These are phyloP conservation scores for Oleoguttula mirabilis DNA, from an alignment of 495 filamentous ascomycete genomes.

Conservation along the genomic window DNA sequence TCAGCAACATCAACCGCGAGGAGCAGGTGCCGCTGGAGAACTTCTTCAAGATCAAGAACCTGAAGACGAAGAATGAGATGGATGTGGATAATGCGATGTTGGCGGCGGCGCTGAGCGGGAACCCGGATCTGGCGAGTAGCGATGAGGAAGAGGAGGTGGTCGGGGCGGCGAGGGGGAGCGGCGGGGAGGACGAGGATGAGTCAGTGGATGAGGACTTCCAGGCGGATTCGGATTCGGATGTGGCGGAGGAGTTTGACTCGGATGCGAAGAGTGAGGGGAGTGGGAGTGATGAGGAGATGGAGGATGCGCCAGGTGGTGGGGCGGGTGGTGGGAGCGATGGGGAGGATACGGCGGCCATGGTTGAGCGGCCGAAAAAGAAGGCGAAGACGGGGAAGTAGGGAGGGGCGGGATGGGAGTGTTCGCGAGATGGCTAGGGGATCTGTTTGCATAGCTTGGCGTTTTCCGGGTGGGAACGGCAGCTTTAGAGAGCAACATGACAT, in stretches of 20 bases:
- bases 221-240: slow-evolving; percentile 79
- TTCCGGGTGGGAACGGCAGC: not conserved
- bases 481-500: too few species aligned
- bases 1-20: slow-evolving; percentile 98
- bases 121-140: slow-evolving; percentile 58
- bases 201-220: slow-evolving; percentile 86
- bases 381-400: slow-evolving; percentile 37
- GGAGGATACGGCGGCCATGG: slow-evolving; percentile 40
- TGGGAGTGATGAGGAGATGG: slow-evolving; percentile 55
- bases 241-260: slow-evolving; percentile 91
- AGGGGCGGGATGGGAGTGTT: not conserved
- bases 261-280: slow-evolving; percentile 75
- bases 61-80: slow-evolving; percentile 97
- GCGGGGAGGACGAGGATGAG: slow-evolving; percentile 90
- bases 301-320: slow-evolving; percentile 42
- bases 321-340: slow-evolving; percentile 34
- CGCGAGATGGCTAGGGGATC: not conserved
- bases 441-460: not conserved
- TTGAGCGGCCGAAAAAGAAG: slow-evolving; percentile 59
- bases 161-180: slow-evolving; percentile 77
- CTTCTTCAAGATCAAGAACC: slow-evolving; percentile 86
- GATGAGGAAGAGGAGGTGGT: slow-evolving; percentile 75
- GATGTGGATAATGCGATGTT: slow-evolving; percentile 59
- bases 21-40: slow-evolving; percentile 89
- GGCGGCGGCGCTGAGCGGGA: slow-evolving; percentile 66